Conservation (phyloP, 1,139 yeast genomes). For the Pichia sp. region DNA sequence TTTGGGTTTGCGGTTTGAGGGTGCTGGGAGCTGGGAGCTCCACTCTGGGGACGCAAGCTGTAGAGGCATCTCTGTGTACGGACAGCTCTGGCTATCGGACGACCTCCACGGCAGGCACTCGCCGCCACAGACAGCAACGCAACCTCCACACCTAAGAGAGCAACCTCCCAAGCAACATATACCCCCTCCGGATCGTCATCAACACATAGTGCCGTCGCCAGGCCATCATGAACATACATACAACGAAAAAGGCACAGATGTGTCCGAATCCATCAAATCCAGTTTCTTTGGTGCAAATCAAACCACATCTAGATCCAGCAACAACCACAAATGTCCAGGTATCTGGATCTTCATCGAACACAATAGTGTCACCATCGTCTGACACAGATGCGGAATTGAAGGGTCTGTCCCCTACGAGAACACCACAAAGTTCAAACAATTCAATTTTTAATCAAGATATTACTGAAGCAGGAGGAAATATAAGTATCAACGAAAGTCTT, state of each 20-base stretch:
- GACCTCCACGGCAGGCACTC: too few species aligned
- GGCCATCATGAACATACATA: neutral
- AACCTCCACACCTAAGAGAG: too few species aligned
- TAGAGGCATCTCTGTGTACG: too few species aligned
- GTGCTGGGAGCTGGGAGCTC: too few species aligned
- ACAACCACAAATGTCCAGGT: slow-evolving; percentile 10
- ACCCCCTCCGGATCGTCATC: neutral
- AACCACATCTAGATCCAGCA: slow-evolving; percentile 4
- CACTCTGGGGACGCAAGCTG: too few species aligned
- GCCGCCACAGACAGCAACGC: too few species aligned
- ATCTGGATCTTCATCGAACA: neutral
- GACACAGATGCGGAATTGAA: slow-evolving; percentile 6
- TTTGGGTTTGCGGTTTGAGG: too few species aligned
- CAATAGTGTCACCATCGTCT: slow-evolving; percentile 2
- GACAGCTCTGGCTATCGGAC: too few species aligned
- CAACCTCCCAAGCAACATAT: too few species aligned
- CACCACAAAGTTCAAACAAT: slow-evolving; percentile 11
- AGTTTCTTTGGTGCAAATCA: slow-evolving; percentile 3
- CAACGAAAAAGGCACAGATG: neutral
- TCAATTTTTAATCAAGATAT: neutral
- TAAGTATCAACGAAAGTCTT: neutral
- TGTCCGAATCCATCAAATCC: slow-evolving; percentile 8
- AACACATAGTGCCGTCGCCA: neutral
- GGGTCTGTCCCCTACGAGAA: slow-evolving; percentile 3
- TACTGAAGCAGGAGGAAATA: neutral